These are phyloP conservation scores for Botryotinia calthae DNA, from an alignment of 2,329 filamentous ascomycete species.

Conservation along the genomic window DNA sequence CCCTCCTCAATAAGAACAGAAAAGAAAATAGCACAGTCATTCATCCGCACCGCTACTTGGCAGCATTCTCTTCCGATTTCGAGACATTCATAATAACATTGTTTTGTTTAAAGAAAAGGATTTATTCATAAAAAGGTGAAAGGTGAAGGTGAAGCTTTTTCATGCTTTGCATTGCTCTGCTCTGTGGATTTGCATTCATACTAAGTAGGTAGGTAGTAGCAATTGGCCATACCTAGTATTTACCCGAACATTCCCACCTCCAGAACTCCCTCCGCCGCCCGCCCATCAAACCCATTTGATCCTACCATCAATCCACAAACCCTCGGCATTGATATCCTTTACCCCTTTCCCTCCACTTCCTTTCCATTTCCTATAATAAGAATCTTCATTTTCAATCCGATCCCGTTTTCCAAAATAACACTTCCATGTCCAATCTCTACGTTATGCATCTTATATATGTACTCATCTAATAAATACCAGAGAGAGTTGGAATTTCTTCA, in stretches of 20 bases:
- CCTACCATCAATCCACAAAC: neutral
- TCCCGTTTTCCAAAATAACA: neutral
- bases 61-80: neutral
- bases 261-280: constrained; percentile 7
- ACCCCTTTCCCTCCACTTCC: neutral
- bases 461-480: constrained; percentile 15
- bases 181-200: neutral
- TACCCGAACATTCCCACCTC: neutral
- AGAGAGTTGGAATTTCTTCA: neutral
- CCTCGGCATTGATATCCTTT: neutral
- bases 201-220: neutral
- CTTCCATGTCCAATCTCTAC: neutral
- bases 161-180: neutral
- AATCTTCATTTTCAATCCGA: neutral
- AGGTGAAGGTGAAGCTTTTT: neutral
- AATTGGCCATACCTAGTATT: neutral
- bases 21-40: neutral
- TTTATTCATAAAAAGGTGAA: neutral
- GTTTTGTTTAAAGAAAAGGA: neutral
- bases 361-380: too few species aligned
- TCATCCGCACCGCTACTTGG: constrained; percentile 1
- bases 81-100: neutral
- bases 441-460: constrained; percentile 13
- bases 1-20: neutral
- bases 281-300: neutral